Evolutionary conservation across 208 protist genomes (phyloP), one percentile per base, ranked within the genome.

Genomic region (Leishmania martiniquensis): DNA sequence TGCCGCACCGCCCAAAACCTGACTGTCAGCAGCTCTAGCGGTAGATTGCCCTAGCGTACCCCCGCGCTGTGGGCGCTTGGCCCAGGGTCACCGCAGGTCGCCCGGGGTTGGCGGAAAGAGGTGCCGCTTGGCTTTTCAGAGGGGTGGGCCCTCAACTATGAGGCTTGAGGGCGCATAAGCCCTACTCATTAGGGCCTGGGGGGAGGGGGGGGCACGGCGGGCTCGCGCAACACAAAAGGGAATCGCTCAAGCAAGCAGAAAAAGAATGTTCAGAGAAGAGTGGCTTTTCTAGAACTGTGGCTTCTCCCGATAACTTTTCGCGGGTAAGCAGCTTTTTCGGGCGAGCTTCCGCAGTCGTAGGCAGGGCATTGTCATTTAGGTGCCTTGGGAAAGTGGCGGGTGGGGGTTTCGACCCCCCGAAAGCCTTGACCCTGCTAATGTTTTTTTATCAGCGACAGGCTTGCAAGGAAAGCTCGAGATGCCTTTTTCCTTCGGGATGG

Each of bases 71-170:
- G 10, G 22, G 13, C 3, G 22, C 22, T 10, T 57, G 20, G 15
- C 52, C 22, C 52, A 0, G 0, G n/a, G 1, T 1, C 52, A 3
- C 0, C 7, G 17, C 22, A 0, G 4, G 0, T 5, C 9, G 22
- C 3, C 6, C 22, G 9, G 22, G 0, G 1, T 7, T 6, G 22
- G 4, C 22, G 22, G 10, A 29, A 4, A 0, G 52, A 0, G 0
- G 22, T 25, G 22, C 22, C 52, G 52, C 17, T 37, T 39, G 34
- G 5, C 12, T 1, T 17, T 1, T 2, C 29, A 7, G 7, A 0
- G 25, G 13, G 10, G 29, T 37, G 5, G 57, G 29, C 5, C 17
- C 29, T 37, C n/a, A 37, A 1, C 9, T 5, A 7, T n/a, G 17
- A 37, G 12, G n/a, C 55, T 15, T 17, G n/a, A n/a, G n/a, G n/a